phyloP scores from a whole-genome alignment of 1,139 yeast genomes.

The Hansenula lynferdii region DNA sequence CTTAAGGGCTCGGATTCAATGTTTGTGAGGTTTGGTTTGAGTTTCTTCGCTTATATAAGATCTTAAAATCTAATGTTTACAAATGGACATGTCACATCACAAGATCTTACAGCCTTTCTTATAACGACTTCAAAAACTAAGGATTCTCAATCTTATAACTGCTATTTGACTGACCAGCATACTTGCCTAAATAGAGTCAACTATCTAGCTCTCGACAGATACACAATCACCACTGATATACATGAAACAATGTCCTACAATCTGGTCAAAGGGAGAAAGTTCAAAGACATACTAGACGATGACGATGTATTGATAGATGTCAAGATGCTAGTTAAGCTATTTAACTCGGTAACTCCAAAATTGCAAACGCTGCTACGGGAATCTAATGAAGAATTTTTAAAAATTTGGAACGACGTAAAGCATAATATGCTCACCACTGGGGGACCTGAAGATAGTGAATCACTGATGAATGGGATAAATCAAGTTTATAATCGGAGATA shows the following conservation, averaged over 20 bases:
- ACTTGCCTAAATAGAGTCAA: no score
- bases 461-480: constrained; percentile 4
- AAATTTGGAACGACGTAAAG: constrained; percentile 5
- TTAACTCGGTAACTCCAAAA: constrained; percentile 12
- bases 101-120: no score
- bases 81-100: no score
- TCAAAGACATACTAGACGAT: constrained; percentile 8
- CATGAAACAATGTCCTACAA: neutral
- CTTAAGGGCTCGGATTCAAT: no score
- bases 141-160: no score
- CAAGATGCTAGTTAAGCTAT: constrained; percentile 7
- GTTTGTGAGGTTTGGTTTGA: no score
- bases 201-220: no score
- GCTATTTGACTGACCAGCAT: no score
- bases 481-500: constrained; percentile 5
- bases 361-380: constrained; percentile 1
- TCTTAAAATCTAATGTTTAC: no score
- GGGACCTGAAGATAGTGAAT: neutral
- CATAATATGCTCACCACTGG: neutral
- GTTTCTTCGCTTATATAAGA: no score
- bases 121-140: no score
- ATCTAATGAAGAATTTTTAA: neutral
- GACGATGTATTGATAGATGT: constrained; percentile 8
- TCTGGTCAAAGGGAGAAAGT: neutral
- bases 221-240: no score